These are phyloP conservation scores for Buxus sempervirens DNA, from an alignment of 164 flowering plant species.

Conservation along the genomic window DNA sequence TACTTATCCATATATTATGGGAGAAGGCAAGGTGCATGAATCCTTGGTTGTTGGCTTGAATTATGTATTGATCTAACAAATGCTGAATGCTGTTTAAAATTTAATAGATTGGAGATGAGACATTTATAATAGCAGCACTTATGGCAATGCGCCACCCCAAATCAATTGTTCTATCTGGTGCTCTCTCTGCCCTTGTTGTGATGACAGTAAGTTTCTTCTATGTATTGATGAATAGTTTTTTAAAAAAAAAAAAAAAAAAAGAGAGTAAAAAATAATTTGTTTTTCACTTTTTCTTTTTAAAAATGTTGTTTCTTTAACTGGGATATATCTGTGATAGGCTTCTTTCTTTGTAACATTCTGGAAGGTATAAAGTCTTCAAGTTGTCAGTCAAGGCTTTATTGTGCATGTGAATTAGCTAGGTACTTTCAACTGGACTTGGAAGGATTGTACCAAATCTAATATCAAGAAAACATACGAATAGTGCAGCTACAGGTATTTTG, in stretches of 20 bases:
- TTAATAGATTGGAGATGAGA: conserved; percentile 96
- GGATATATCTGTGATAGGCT: background rate
- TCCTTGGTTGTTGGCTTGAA: background rate
- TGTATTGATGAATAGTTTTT: background rate
- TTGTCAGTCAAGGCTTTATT: conserved; percentile 8
- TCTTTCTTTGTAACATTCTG: background rate
- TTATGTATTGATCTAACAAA: conserved; percentile 6
- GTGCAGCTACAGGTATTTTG: conserved; percentile 86
- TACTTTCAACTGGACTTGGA: conserved; percentile 97
- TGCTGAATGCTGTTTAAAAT: background rate
- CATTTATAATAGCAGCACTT: conserved; percentile 97
- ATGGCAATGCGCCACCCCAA: conserved; percentile 99
- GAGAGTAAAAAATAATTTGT: no score
- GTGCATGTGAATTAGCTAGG: conserved; percentile 43
- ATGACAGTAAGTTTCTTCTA: conserved; percentile 77
- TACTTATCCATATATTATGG: background rate
- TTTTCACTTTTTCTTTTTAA: no score
- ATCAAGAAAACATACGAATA: conserved; percentile 97
- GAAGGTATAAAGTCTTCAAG: background rate
- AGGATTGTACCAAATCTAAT: conserved; percentile 97
- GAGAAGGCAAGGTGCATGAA: background rate
- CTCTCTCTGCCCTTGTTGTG: conserved; percentile 84
- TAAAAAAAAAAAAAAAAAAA: no score
- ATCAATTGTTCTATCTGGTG: conserved; percentile 94
- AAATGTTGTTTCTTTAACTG: background rate